Base-by-base conservation (phyloP, 2,329 filamentous ascomycete species). In the Penicillium sp. region DNA sequence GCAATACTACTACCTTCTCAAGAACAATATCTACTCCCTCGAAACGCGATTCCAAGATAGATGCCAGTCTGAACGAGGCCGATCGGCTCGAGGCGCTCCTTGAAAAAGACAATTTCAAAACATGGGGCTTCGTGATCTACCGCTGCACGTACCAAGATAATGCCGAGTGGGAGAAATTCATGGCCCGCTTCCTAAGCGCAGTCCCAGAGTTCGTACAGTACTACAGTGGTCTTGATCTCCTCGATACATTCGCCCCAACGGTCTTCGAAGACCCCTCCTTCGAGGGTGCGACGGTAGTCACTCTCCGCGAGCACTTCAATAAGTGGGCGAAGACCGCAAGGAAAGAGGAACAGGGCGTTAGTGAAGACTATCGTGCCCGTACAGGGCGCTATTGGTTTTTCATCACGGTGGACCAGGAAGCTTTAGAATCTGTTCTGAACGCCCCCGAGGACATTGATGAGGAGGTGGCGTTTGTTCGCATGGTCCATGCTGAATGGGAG, bases 401-500 rank as follows among this genome's bases (percentile, higher is more conserved):
- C n/a, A 51, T 64, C 21, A 61, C 48, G 52, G 60, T 64, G 9
- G 56, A 64, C 39, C 55, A 60, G 31, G 62, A 63, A 37, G 49
- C 50, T 25, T 27, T 62, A 29, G 57, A 62, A 13, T 62, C 57
- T 16, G 57, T 60, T 19, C 43, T 59, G 33, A 54, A 37, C 29
- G 39, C 45, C 16, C 31, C 45, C 16, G 33, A 29, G 8, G 31
- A 39, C 13, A 16, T 21, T 10, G 4, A 25, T 11, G 19, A 35
- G 37, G 13, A 26, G 19, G 16, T 23, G 4, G 57, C 43, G 2
- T 58, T 53, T 51, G 62, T 62, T 50, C 53, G 60, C 10, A 21
- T 64, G 21, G 54, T 62, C 16, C 23, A 62, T 16, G 57, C 51
- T 6, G 45, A 55, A 39, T 64, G 59, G 62, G 42, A 60, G 21